phyloP scores from a whole-genome alignment of 352 stramenopile genomes.

The Discostella stelligera region DNA sequence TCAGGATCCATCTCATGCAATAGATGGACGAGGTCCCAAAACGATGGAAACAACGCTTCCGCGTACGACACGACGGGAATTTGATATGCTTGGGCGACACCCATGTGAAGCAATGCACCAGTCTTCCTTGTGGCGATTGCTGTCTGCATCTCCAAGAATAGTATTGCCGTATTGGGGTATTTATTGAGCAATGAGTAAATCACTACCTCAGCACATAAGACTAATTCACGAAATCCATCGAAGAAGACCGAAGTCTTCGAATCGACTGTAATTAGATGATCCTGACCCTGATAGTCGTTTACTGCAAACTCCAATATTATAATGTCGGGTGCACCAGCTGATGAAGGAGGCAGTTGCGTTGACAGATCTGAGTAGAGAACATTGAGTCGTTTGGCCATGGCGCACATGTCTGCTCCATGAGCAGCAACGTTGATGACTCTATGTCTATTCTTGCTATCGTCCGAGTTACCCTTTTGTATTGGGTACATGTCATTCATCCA shows the following conservation, averaged over 20 bases:
- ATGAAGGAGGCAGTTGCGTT: conserved; percentile 31
- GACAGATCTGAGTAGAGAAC: conserved; percentile 58
- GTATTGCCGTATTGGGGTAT: conserved; percentile 48
- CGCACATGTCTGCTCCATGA: conserved; percentile 66
- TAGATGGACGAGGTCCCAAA: conserved; percentile 26
- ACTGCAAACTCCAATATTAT: conserved; percentile 69
- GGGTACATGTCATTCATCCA: conserved; percentile 73
- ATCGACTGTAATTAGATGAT: conserved; percentile 58
- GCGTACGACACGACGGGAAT: conserved; percentile 66
- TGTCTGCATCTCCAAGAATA: conserved; percentile 71
- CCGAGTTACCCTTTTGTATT: conserved; percentile 1
- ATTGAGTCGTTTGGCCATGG: conserved; percentile 62
- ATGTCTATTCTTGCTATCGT: conserved; percentile 20
- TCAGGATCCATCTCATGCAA: conserved; percentile 30
- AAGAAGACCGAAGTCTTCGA: conserved; percentile 67
- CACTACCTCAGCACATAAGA: conserved; percentile 59
- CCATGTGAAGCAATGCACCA: conserved; percentile 59
- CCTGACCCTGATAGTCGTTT: conserved; percentile 74
- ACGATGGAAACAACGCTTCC: conserved; percentile 57
- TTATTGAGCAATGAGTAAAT: conserved; percentile 48
- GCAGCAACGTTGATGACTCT: conserved; percentile 56
- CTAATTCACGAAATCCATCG: conserved; percentile 63
- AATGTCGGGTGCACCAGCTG: conserved; percentile 48
- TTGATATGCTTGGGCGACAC: conserved; percentile 56
- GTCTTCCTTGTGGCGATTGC: conserved; percentile 60